A percentile compares a stretch with the other conserved stretches of the same genome.
Conservation (phyloP, 129 eudicot species). For the Centaurea solstitialis region DNA sequence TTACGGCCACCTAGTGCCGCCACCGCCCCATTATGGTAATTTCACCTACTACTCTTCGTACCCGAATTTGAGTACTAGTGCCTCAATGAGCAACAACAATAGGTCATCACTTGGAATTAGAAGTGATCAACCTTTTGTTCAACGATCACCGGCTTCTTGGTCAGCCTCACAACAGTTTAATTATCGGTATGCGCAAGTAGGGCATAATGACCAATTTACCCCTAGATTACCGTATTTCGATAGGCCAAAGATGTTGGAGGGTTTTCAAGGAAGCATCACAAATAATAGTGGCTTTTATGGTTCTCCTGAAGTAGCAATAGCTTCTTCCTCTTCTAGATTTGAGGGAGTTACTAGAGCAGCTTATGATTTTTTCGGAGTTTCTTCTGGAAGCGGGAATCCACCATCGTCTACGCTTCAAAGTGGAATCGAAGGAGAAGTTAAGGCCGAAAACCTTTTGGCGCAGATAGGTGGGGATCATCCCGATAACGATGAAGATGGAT, state of each 20-base stretch:
- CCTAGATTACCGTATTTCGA: constrained; percentile 21
- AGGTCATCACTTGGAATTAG: constrained; percentile 42
- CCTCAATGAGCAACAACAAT: constrained; percentile 20
- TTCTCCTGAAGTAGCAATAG: constrained; percentile 19
- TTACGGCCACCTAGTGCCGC: constrained; percentile 36
- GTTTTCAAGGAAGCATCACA: constrained; percentile 25
- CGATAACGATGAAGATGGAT: constrained; percentile 31
- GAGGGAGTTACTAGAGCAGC: constrained; percentile 13
- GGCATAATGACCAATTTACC: constrained; percentile 38
- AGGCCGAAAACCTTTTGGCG: constrained; percentile 19
- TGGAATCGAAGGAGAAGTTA: constrained; percentile 25
- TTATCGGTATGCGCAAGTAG: constrained; percentile 23
- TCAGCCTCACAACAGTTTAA: constrained; percentile 25
- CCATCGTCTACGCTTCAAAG: neutral
- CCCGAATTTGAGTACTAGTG: constrained; percentile 29
- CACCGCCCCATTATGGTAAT: constrained; percentile 30
- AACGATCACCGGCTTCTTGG: constrained; percentile 47
- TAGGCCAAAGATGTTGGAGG: constrained; percentile 35
- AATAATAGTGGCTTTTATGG: constrained; percentile 18
- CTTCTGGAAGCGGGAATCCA: constrained; percentile 24
- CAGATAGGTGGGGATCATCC: constrained; percentile 8
- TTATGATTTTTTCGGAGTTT: constrained; percentile 39
- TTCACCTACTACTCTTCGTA: constrained; percentile 33
- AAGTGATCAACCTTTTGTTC: constrained; percentile 36
- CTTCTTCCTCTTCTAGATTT: constrained; percentile 12